Evolutionary conservation across 768 basidiomycete genomes (phyloP), one percentile per base, ranked within the genome.

Genomic region (Hypsizygus marmoreus): DNA sequence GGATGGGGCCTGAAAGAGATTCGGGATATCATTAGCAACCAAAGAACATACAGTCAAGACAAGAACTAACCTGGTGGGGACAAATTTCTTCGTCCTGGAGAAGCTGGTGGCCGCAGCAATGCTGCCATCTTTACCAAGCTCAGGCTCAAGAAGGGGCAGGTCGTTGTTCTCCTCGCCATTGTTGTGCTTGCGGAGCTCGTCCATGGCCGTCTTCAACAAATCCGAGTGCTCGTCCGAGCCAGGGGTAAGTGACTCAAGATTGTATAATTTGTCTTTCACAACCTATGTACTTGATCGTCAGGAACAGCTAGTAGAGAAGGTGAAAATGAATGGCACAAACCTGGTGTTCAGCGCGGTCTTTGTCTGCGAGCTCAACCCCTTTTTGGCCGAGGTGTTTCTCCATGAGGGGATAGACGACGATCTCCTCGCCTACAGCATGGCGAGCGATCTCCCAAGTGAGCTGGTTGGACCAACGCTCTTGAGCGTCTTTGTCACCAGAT

Each of bases 371-470:
- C 32, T 72, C 43, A 35, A 60, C 59, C 4, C 82, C 84, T 51
- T 77, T 57, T 2, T 64, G 63, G 4, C 82, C 82, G 44, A 84
- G 73, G 43, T 77, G 67, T 47, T 73, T 67, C 55, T 83, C 81
- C 70, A 83, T 75, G 35, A 82, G 68, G 11, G 82, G 82, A 53
- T 84, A 84, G 1, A 83, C 76, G 28, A 85, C 68, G 29, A 84
- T 73, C 58, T 86, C 83, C 58, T 84, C 82, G 11, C 75, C 80
- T 6, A 77, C 74, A 3, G 81, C 77, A 47, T 84, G 82, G 0
- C 80, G 71, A 1, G 80, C 81, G 30, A 84, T 67, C 61, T 81
- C 80, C 82, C 81, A 84, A 10, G 65, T 70, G 4, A 84, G 65
- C 57, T 82, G 80, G 34, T 68, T 69, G 0, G 77, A 68, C 81